These are phyloP conservation scores for Rasamsonia emersonii DNA, from an alignment of 2,329 filamentous ascomycete species.

Conservation along the genomic window DNA sequence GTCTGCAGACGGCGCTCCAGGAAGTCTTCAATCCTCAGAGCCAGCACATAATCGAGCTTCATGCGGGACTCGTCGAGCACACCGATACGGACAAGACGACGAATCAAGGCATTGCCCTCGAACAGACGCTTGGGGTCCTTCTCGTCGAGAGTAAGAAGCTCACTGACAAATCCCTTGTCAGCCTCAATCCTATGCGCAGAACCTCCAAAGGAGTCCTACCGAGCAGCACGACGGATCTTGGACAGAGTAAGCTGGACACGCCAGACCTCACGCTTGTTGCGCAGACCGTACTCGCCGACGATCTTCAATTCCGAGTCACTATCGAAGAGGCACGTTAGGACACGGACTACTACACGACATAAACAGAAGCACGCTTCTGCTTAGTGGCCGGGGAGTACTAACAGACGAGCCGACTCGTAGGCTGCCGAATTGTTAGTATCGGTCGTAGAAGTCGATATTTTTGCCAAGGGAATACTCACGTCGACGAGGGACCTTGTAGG, in stretches of 20 bases:
- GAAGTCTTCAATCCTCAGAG: conserved; percentile 99
- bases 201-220: conserved; percentile 50
- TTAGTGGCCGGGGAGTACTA: conserved; percentile 93
- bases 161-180: conserved; percentile 48
- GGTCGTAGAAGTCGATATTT: conserved; percentile 7
- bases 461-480: conserved; percentile 40
- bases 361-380: conserved; percentile 92
- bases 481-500: conserved; percentile 96
- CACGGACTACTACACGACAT: conserved; percentile 75
- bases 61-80: conserved; percentile 99
- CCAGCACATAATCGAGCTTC: conserved; percentile 99
- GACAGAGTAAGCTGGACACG: conserved; percentile 98
- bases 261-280: conserved; percentile 99
- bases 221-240: conserved; percentile 99
- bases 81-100: conserved; percentile 98
- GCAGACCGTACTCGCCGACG: conserved; percentile 98
- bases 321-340: conserved; percentile 56
- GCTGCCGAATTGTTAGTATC: conserved; percentile 43
- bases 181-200: not conserved
- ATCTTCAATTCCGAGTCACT: conserved; percentile 99
- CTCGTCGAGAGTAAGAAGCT: conserved; percentile 99
- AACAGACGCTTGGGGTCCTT: conserved; percentile 99
- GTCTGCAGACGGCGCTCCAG: conserved; percentile 99
- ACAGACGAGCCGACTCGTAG: conserved; percentile 99
- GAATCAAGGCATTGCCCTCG: conserved; percentile 99